These are phyloP conservation scores for Vaccinium darrowii DNA, from an alignment of 148 eudicot species.

Conservation along the genomic window DNA sequence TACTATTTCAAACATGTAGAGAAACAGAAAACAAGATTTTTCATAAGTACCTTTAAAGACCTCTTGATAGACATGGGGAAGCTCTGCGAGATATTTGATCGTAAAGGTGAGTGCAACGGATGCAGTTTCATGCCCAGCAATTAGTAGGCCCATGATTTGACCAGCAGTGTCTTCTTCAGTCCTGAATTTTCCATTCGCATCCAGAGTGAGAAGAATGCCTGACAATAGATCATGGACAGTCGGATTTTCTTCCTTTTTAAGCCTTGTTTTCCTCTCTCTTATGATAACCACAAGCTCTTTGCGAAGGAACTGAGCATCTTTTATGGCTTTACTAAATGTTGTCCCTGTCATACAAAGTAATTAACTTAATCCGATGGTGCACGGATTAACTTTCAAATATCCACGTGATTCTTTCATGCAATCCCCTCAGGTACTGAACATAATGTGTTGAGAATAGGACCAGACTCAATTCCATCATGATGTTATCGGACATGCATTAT, in stretches of 20 bases:
- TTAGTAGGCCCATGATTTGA: background rate
- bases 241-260: background rate
- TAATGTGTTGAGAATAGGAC: background rate
- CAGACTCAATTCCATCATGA: too few species aligned
- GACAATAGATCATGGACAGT: background rate
- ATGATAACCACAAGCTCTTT: background rate
- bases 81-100: background rate
- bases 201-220: background rate
- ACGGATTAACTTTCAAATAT: background rate
- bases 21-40: background rate
- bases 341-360: background rate
- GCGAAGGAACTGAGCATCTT: background rate
- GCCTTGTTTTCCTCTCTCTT: background rate
- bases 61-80: background rate
- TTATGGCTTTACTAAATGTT: background rate
- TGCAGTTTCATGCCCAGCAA: background rate
- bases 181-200: background rate
- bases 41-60: background rate
- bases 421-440: too few species aligned
- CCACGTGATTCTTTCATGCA: too few species aligned
- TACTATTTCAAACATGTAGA: too few species aligned
- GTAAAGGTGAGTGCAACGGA: background rate
- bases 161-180: background rate
- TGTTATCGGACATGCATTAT: too few species aligned
- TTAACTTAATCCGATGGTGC: background rate